Base-by-base conservation (phyloP, 2,329 filamentous ascomycete genomes). In the Neophaeococcomyces aloes region DNA sequence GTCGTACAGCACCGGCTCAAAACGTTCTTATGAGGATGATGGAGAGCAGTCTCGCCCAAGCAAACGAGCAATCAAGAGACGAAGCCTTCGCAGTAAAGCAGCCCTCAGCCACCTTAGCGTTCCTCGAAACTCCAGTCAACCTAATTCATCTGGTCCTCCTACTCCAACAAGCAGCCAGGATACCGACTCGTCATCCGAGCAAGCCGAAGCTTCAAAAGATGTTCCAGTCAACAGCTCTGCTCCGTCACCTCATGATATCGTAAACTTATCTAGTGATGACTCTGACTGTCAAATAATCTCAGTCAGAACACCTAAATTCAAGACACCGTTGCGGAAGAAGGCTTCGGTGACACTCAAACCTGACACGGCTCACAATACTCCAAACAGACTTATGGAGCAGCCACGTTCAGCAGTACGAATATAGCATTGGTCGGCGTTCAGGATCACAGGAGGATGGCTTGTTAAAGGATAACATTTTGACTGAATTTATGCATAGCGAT, bases 21-120 rank as follows among this genome's bases (percentile, higher is more conserved):
- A 56, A 41, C 37, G 54, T 38, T 56, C 54, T 4, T 41, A 52
- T n/a, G 53, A 56, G 30, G 53, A 56, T 21, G 53, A 56, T 38
- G 52, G 49, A 25, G 53, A 55, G 14, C 47, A 44, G 17, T 42
- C 45, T 41, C 52, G 53, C 8, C 37, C 50, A 19, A 49, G 29
- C 36, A 56, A 56, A 45, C 47, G 53, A 29, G 46, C 52, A 11
- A 52, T 53, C 36, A 44, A 44, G 25, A 31, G 33, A 17, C 29
- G 14, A 13, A 46, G 38, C 30, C 37, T 42, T 15, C 17, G 44
- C 17, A 46, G 30, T 36, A 37, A 38, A 18, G 29, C 44, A 10
- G 36, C 38, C 15, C 17, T 27, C 25, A 44, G 34, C 13, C 34
- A 37, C 11, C 27, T 37, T 11, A 37, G 41, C 25, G 41, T 44